Evolutionary conservation across 2,329 filamentous ascomycete species (phyloP), one percentile per base, ranked within the genome.

Genomic region (Arthrobotrys iridis): DNA sequence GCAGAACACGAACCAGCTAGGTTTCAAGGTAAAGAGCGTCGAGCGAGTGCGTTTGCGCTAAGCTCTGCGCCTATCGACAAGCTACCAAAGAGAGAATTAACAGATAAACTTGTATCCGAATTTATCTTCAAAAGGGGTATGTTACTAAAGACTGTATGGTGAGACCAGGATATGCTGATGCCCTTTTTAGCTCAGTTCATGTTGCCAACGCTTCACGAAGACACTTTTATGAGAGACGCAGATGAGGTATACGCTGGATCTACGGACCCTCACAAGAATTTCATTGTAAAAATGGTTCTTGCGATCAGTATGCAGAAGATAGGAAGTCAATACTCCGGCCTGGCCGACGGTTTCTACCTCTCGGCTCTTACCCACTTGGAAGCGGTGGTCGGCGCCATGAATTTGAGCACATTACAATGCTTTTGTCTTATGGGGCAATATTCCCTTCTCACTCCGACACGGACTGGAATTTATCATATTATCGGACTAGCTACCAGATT

Each of bases 241-340:
- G 88, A 96, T 66, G 89, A 90, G 28, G 93, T 97, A 2, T 96
- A 94, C 80, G 85, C 87, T 76, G 91, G 91, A 57, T 90, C 89
- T 64, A 86, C 84, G 3, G 91, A 96, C 78, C 86, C 93, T 0
- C 94, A 93, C 81, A 90, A 93, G 80, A 93, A 95, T 79, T 98
- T 97, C 79, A 88, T 94, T 46, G 84, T 96, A 58, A 90, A 92
- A 70, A 93, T 98, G 88, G 92, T 97, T 62, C 89, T 98, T 80
- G 94, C 95, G 28, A 96, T 97, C 80, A 94, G 93, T 81, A 87
- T 98, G 82, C 94, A 98, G 82, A 97, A 96, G 82, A 86, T 97
- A 79, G 77, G 76, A 37, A 88, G 90, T 0, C 89, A 92, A 77
- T 98, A 95, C 82, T 93, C 93, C n/a, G 93, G 93, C 22, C 85